Evolutionary conservation across 2,329 filamentous ascomycete species (phyloP).

Genomic region (Cladosporium sp.): DNA sequence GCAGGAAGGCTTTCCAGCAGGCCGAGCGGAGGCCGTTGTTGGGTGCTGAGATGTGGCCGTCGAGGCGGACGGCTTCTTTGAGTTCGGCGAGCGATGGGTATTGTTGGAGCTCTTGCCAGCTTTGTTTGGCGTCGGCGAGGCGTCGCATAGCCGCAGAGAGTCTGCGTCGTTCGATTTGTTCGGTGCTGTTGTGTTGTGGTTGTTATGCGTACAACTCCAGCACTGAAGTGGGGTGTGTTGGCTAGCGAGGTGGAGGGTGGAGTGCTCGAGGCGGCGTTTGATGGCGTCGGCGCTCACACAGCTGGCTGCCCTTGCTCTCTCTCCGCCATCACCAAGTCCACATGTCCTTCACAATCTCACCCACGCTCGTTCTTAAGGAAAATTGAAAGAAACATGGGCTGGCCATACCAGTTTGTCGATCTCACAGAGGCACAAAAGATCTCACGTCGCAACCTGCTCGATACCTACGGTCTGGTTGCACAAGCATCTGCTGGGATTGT

Average conservation of each 20-base stretch:
- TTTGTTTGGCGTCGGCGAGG: constrained; percentile 32
- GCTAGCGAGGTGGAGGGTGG: not conserved
- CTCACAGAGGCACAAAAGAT: constrained; percentile 52
- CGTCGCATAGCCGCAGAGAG: constrained; percentile 33
- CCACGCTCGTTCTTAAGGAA: not conserved
- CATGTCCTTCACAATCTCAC: not conserved
- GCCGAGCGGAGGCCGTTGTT: constrained; percentile 71
- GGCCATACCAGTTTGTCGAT: constrained; percentile 53
- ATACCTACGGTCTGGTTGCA: constrained; percentile 56
- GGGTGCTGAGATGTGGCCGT: constrained; percentile 20
- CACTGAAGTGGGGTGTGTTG: constrained; percentile 1
- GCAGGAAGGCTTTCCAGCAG: constrained; percentile 89
- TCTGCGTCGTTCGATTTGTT: not conserved
- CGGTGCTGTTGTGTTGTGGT: not conserved
- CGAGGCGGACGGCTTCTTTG: constrained; percentile 33
- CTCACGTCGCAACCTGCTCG: constrained; percentile 54
- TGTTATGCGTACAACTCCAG: not conserved
- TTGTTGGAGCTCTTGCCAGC: constrained; percentile 36
- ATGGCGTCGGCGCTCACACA: not conserved
- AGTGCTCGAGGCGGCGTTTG: not conserved
- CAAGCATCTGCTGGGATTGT: constrained; percentile 55
- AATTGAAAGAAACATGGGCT: not conserved
- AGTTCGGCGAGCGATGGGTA: constrained; percentile 33
- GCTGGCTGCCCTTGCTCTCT: not conserved
- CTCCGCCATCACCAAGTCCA: not conserved